A percentile compares a stretch with the other conserved stretches of the same genome.
Evolutionary conservation across 306 rosid species (phyloP).

Genomic region (Vigna mungo): DNA sequence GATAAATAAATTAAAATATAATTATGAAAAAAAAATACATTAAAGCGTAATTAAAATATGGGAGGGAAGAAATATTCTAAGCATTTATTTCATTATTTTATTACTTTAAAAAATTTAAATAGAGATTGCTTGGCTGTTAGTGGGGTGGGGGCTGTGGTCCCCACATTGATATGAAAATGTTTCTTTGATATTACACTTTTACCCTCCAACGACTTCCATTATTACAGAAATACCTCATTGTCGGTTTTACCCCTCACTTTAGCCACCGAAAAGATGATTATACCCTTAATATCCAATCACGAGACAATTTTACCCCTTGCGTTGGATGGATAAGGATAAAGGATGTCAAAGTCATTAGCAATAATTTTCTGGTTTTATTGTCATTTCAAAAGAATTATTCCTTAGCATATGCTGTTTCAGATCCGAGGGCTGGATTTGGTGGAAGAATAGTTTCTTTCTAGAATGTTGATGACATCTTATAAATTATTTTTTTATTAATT

Average conservation of each 20-base stretch:
- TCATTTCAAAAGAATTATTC: background rate
- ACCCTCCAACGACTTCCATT: conserved; percentile 34
- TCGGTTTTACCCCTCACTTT: conserved; percentile 18
- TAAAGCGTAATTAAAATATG: conserved; percentile 29
- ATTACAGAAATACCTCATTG: background rate
- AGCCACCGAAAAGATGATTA: background rate
- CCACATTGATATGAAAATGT: conserved; percentile 37
- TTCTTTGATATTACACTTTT: conserved; percentile 9
- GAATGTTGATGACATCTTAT: background rate
- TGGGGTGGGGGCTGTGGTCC: conserved; percentile 50
- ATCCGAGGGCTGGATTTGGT: conserved; percentile 11
- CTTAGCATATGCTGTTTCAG: conserved; percentile 36
- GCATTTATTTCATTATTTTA: conserved; percentile 34
- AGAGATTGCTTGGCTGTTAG: conserved; percentile 46
- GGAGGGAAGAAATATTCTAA: conserved; percentile 22
- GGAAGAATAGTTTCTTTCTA: conserved; percentile 18
- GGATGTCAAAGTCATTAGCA: conserved; percentile 18
- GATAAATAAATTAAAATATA: background rate
- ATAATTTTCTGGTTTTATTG: conserved; percentile 12
- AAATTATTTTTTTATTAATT: background rate
- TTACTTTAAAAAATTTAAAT: conserved; percentile 41
- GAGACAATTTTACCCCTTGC: conserved; percentile 27
- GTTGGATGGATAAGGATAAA: conserved; percentile 29
- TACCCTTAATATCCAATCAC: background rate
- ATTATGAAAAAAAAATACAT: background rate